These are phyloP conservation scores for Cystobasidiaceae sp. DNA, from an alignment of 1,284 basidiomycete genomes.

Conservation along the genomic window DNA sequence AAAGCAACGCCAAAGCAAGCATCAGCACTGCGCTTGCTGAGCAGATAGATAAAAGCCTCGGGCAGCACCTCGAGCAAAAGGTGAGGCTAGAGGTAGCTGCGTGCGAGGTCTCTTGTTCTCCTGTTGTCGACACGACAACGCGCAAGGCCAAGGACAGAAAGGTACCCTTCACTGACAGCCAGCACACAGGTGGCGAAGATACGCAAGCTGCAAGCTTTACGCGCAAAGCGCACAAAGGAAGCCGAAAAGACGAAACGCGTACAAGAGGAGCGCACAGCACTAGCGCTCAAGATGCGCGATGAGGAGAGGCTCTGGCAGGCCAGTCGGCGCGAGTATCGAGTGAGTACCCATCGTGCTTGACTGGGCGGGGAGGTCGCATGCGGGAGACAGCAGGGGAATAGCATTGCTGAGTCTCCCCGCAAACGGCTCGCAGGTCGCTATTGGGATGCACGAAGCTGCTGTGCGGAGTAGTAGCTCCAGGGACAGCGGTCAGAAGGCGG, in stretches of 20 bases:
- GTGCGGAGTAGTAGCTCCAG: no score
- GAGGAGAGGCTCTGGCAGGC: constrained; percentile 2
- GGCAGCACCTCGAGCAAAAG: no score
- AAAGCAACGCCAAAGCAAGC: not conserved
- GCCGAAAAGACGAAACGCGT: not conserved
- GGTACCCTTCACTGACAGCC: not conserved
- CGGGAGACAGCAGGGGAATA: no score
- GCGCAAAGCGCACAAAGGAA: not conserved
- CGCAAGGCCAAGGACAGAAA: not conserved
- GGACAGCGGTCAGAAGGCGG: no score
- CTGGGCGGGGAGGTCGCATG: no score
- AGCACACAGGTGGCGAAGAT: not conserved
- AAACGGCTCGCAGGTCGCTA: not conserved
- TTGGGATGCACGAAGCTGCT: constrained; percentile 3
- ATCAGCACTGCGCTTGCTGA: no score
- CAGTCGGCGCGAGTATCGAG: not conserved
- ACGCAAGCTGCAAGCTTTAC: not conserved
- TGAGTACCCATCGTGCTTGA: not conserved
- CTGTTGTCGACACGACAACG: no score
- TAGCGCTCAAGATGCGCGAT: not conserved
- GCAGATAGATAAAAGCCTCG: no score
- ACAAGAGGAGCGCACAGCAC: constrained; percentile 1
- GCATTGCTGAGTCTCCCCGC: not conserved
- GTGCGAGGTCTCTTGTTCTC: no score
- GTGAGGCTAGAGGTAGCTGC: no score